Conservation (phyloP, 176 grass and related monocot species). For the Carex cristatella region DNA sequence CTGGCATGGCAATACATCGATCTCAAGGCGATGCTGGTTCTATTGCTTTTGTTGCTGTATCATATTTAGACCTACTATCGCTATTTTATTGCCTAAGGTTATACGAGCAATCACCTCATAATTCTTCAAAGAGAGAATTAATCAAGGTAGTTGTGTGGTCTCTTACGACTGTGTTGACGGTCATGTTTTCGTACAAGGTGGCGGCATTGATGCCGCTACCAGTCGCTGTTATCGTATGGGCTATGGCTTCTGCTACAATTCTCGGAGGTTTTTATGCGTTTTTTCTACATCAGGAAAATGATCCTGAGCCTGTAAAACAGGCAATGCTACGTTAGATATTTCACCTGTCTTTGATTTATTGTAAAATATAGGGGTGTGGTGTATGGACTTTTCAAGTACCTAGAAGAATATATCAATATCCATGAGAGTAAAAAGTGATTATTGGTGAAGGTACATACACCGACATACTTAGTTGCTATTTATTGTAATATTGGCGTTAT, state of each 20-base stretch:
- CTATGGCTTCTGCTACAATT: not conserved
- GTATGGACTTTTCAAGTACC: too few relatives aligned
- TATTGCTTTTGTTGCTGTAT: not conserved
- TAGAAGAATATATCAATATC: too few relatives aligned
- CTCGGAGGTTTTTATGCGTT: conserved; percentile 9
- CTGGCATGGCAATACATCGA: conserved; percentile 16
- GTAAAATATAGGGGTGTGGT: too few relatives aligned
- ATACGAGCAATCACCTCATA: not conserved
- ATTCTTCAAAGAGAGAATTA: not conserved
- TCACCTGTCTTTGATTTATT: too few relatives aligned
- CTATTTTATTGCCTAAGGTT: conserved; percentile 2
- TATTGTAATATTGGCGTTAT: too few relatives aligned
- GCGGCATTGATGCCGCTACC: conserved; percentile 6
- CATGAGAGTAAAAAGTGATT: too few relatives aligned
- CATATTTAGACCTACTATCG: not conserved
- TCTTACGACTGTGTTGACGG: not conserved
- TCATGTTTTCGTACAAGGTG: conserved; percentile 9
- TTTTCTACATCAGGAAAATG: not conserved
- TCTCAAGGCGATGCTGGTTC: not conserved
- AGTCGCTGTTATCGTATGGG: not conserved
- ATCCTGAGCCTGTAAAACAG: not conserved
- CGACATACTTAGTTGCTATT: too few relatives aligned
- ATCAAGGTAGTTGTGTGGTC: not conserved
- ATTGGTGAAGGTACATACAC: too few relatives aligned
- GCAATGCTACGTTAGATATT: too few relatives aligned